A percentile compares a stretch with the other conserved stretches of the same genome.
Conservation (phyloP, 2,329 filamentous ascomycete genomes). For the Pseudogymnoascus sp. region DNA sequence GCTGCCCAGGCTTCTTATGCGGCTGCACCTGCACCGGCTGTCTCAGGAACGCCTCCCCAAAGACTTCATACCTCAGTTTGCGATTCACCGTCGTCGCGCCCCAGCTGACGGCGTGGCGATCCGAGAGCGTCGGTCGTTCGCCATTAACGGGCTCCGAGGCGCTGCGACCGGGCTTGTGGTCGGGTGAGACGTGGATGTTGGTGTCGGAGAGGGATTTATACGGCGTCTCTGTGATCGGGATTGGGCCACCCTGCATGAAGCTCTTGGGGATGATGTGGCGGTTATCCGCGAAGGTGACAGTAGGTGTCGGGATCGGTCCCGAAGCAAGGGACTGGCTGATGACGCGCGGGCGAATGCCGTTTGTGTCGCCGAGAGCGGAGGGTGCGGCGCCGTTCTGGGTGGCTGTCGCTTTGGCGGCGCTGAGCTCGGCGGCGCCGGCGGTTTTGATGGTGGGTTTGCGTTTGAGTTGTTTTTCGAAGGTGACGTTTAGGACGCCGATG, state of each 20-base stretch:
- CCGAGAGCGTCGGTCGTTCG: constrained; percentile 39
- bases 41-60: constrained; percentile 84
- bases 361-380: constrained; percentile 15
- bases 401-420: constrained; percentile 12
- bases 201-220: constrained; percentile 8
- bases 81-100: constrained; percentile 88
- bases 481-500: constrained; percentile 93
- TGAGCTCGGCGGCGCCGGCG: not conserved
- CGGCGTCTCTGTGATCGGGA: constrained; percentile 29
- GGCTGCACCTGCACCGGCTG: constrained; percentile 74
- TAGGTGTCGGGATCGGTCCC: constrained; percentile 59
- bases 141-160: constrained; percentile 25
- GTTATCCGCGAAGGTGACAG: constrained; percentile 90
- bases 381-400: constrained; percentile 18
- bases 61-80: constrained; percentile 77
- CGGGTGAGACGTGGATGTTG: constrained; percentile 14
- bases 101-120: constrained; percentile 61
- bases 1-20: constrained; percentile 55
- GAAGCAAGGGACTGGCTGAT: constrained; percentile 65
- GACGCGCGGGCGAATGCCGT: constrained; percentile 34
- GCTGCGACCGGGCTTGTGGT: constrained; percentile 22
- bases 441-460: constrained; percentile 48
- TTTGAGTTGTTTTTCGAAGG: constrained; percentile 76
- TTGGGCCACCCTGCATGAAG: constrained; percentile 53
- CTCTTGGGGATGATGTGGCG: constrained; percentile 84